phyloP scores from a whole-genome alignment of 129 eudicot genomes.

The Helichrysum umbraculigerum region DNA sequence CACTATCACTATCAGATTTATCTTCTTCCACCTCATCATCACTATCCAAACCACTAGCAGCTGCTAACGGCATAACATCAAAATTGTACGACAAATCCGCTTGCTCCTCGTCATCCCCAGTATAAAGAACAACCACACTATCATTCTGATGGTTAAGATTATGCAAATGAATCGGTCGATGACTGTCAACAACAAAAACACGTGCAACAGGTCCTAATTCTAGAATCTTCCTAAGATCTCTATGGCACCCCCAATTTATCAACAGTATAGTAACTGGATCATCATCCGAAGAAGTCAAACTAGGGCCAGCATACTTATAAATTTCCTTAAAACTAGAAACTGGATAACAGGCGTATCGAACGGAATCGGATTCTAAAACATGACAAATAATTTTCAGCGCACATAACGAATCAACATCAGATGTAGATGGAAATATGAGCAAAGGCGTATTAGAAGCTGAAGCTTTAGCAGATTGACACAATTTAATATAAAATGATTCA shows the following conservation, averaged over 20 bases:
- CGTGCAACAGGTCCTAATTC: slow-evolving; percentile 53
- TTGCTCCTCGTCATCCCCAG: slow-evolving; percentile 80
- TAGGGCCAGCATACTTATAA: slow-evolving; percentile 65
- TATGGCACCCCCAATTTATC: slow-evolving; percentile 96
- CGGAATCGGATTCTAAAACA: slow-evolving; percentile 90
- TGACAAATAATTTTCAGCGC: slow-evolving; percentile 81
- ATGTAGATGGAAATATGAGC: slow-evolving; percentile 84
- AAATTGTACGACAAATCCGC: slow-evolving; percentile 78
- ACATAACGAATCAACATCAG: slow-evolving; percentile 89
- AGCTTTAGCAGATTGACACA: slow-evolving; percentile 68
- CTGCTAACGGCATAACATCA: slow-evolving; percentile 72
- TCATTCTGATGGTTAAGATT: slow-evolving; percentile 70
- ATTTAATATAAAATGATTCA: slow-evolving; percentile 62
- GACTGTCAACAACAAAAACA: slow-evolving; percentile 89
- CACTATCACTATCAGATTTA: slow-evolving; percentile 50
- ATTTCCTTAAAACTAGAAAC: slow-evolving; percentile 86
- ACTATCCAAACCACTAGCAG: slow-evolving; percentile 76
- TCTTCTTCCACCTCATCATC: slow-evolving; percentile 69
- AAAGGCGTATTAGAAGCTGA: slow-evolving; percentile 59
- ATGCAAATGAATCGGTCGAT: slow-evolving; percentile 90
- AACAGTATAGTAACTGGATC: slow-evolving; percentile 68
- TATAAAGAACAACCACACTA: slow-evolving; percentile 73
- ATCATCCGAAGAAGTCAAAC: slow-evolving; percentile 42
- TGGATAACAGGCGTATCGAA: slow-evolving; percentile 85
- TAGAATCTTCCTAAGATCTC: slow-evolving; percentile 68